Evolutionary conservation across 1,284 basidiomycete species (phyloP), one percentile per base, ranked within the genome.

Genomic region (Puccinia triticina): DNA sequence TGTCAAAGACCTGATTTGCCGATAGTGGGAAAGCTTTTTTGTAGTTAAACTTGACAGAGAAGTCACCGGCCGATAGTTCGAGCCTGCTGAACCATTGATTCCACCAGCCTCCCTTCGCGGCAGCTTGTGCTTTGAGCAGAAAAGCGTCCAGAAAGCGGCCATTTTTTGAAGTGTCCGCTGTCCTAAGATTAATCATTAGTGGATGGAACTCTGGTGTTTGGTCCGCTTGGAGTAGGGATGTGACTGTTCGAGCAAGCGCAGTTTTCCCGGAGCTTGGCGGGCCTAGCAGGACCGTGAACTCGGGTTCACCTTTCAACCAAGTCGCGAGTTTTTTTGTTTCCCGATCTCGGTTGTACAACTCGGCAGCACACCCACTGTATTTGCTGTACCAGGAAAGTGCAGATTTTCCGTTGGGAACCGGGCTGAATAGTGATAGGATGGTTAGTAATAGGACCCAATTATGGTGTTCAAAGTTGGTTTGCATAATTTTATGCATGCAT

Each of bases 71-170:
- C 11, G 14, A 61, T 8, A 61, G 7, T 61, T 61, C 29, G 59
- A 61, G 59, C 59, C 29, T n/a, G 8, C 59, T 61, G 59, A 61
- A 18, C 59, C 59, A 61, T 34, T 61, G 34, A 61, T 61, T 61
- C 16, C 40, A 43, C 57, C 57, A 59, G 8, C 29, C 8, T 26
- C 59, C 29, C 34, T 61, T 32, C 18, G 57, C n/a, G 14, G 8
- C n/a, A 59, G n/a, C 10, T 61, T 61, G 59, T 34, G 8, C 59
- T 61, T 32, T 1, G 29, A 34, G 59, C 29, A 61, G 59, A 34
- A 61, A 61, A 61, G 59, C 29, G 29, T 61, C 29, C 26, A 61
- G 59, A 61, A 61, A 61, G 29, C 2, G 8, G 29, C 59, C 59
- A 34, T 61, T 32, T 61, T 61, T 32, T 5, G 29, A 34, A 61